Base-by-base conservation (phyloP, 768 basidiomycete species). In the Pleurotus tuber-regium region DNA sequence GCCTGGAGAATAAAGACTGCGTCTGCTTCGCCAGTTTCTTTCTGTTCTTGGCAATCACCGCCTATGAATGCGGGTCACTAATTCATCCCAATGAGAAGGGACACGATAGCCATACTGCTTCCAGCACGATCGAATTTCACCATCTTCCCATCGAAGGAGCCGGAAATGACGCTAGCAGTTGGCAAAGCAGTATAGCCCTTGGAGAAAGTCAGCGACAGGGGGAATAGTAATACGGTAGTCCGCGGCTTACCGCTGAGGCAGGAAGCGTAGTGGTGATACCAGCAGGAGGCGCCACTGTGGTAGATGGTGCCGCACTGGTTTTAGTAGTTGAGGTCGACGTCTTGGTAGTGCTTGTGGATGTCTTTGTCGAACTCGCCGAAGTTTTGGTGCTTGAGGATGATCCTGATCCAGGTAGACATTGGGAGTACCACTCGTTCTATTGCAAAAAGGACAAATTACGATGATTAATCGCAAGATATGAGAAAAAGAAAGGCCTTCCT, bases 1-100 rank as follows among this genome's bases (percentile, higher is more conserved):
- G 64, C 46, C 52, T 63, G 49, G 31, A 65, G 46, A 43, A 65
- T 63, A 48, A 65, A 65, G 24, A 65, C 64, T 6, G 64, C 64
- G 31, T 64, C 63, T 10, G 40, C 61, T 50, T 65, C 64, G 2
- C 64, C 64, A 21, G 63, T 64, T 50, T 65, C 64, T 3, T 28
- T 51, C 40, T 65, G 63, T 39, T 52, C 63, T 44, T 65, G 58
- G 46, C 63, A 65, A 11, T 31, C 59, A 21, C 63, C 63, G 53
- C 63, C 63, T 65, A 24, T 4, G 9, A 6, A 18, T 16, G 35
- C 2, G 9, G 35, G 12, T n/a, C 5, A 5, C 10, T 7, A 38
- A 8, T 1, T 16, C n/a, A 38, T 38, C n/a, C 6, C 35, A n/a
- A 10, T 7, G 35, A 19, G 35, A 38, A 11, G 10, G n/a, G 10